phyloP scores from a whole-genome alignment of 306 rosid species.

The Vachellia pachyceras region DNA sequence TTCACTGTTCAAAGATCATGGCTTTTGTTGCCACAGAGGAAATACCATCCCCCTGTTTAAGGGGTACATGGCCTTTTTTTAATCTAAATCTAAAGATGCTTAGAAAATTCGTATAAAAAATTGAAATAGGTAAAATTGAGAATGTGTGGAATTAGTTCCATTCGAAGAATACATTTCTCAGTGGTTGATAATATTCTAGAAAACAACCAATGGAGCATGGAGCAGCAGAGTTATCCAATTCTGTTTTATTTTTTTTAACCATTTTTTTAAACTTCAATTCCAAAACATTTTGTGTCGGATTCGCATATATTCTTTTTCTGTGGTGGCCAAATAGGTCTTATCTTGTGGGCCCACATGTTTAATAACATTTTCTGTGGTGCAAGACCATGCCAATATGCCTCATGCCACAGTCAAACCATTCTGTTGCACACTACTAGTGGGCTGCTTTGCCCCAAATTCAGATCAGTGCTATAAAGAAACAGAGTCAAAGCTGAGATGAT shows the following conservation, averaged over 20 bases:
- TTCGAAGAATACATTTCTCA: neutral
- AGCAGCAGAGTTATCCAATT: conserved; percentile 6
- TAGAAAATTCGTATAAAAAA: neutral
- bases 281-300: neutral
- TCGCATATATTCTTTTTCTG: conserved; percentile 40
- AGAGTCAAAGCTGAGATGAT: conserved; percentile 26
- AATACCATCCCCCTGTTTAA: conserved; percentile 31
- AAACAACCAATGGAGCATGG: conserved; percentile 8
- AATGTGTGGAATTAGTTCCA: conserved; percentile 24
- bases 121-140: neutral
- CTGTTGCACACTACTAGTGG: conserved; percentile 1
- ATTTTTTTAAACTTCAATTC: neutral
- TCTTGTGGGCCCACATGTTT: conserved; percentile 30
- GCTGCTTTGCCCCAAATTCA: conserved; percentile 8
- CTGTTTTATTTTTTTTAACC: neutral
- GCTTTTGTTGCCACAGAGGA: conserved; percentile 27
- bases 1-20: conserved; percentile 6
- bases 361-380: conserved; percentile 25
- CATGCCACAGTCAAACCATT: conserved; percentile 31
- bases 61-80: neutral
- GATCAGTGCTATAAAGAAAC: conserved; percentile 5
- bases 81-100: neutral
- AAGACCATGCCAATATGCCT: conserved; percentile 17
- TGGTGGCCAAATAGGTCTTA: conserved; percentile 34
- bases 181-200: neutral